Conservation (phyloP, 75 land plant species). For the Pinus albicaulis region DNA sequence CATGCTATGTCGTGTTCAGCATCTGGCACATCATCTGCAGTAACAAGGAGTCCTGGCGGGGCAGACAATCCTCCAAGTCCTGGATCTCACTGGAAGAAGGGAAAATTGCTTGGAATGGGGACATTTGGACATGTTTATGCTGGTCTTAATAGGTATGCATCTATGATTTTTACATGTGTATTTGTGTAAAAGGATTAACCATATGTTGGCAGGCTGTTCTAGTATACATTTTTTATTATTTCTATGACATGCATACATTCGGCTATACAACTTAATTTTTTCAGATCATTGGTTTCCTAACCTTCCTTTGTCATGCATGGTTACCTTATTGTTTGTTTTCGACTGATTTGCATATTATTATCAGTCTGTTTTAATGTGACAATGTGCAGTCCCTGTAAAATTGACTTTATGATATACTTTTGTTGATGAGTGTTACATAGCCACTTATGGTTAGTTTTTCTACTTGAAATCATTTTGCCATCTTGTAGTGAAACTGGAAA, state of each 20-base stretch:
- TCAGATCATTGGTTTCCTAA: background rate
- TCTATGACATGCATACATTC: background rate
- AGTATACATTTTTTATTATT: background rate
- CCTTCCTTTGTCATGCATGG: background rate
- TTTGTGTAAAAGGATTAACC: background rate
- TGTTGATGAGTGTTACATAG: too few species aligned
- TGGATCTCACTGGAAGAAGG: slow-evolving; percentile 77
- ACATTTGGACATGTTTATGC: slow-evolving; percentile 90
- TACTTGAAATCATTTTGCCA: background rate
- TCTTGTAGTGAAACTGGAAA: slow-evolving; percentile 83
- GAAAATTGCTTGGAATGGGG: slow-evolving; percentile 56
- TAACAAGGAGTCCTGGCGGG: slow-evolving; percentile 52
- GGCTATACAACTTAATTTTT: background rate
- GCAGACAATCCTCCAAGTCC: slow-evolving; percentile 60
- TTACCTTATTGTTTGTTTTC: background rate
- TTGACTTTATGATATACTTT: background rate
- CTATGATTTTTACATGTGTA: background rate
- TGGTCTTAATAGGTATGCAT: slow-evolving; percentile 78
- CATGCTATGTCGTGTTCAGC: slow-evolving; percentile 39
- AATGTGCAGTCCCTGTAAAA: background rate
- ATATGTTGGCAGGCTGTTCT: background rate
- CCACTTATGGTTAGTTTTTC: too few species aligned
- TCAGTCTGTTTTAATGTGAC: background rate
- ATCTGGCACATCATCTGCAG: slow-evolving; percentile 28
- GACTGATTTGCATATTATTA: background rate